phyloP scores from a whole-genome alignment of 2,329 filamentous ascomycete genomes.

The Hypoxylon sp. region DNA sequence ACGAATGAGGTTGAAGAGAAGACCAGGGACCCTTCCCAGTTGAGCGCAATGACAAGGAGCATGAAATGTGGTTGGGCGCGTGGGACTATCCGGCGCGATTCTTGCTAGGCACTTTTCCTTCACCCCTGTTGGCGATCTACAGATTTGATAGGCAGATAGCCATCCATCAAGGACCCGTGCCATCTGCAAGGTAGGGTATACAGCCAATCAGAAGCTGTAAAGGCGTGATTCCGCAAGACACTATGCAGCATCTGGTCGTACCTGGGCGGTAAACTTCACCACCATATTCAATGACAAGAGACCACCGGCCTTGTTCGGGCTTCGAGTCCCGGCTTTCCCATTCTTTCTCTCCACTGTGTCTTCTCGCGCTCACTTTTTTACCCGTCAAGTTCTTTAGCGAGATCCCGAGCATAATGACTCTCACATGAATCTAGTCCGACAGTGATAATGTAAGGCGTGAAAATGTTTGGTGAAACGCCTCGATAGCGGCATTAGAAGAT shows the following conservation, averaged over 20 bases:
- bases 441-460: background rate
- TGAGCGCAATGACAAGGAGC: conserved; percentile 49
- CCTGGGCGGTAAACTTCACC: conserved; percentile 61
- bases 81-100: conserved; percentile 51
- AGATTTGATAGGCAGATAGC: conserved; percentile 55
- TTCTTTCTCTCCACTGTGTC: conserved; percentile 6
- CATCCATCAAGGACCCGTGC: conserved; percentile 44
- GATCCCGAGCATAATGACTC: conserved; percentile 4
- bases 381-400: conserved; percentile 14
- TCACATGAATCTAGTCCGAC: background rate
- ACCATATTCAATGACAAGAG: conserved; percentile 39
- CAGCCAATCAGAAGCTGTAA: conserved; percentile 58
- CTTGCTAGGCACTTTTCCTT: conserved; percentile 47
- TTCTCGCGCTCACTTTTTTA: conserved; percentile 27
- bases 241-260: conserved; percentile 56
- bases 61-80: conserved; percentile 50
- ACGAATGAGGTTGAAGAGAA: conserved; percentile 49
- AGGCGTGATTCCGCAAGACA: conserved; percentile 60
- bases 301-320: conserved; percentile 36
- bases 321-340: conserved; percentile 32
- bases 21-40: conserved; percentile 45
- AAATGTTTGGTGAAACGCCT: background rate
- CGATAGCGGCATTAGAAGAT: background rate
- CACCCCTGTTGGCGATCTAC: conserved; percentile 53
- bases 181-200: conserved; percentile 47